phyloP scores from a whole-genome alignment of 352 stramenopile species.

The Phytophthora agathidicida region DNA sequence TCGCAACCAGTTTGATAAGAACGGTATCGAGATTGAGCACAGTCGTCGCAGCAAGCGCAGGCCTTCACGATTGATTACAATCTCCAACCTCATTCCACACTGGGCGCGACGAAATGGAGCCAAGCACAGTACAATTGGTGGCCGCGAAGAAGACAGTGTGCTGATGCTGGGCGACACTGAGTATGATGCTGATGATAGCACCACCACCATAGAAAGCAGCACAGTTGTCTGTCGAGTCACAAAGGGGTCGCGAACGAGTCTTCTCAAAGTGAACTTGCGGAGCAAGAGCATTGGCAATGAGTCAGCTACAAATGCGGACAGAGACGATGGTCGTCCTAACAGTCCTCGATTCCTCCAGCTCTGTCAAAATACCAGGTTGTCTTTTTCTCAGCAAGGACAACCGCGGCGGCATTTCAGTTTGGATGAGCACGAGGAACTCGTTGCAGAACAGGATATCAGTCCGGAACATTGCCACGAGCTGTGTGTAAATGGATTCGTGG shows the following conservation, averaged over 20 bases:
- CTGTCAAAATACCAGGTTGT: constrained; percentile 22
- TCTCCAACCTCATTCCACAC: constrained; percentile 37
- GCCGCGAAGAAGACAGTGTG: constrained; percentile 50
- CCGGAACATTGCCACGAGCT: constrained; percentile 79
- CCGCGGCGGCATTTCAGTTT: constrained; percentile 26
- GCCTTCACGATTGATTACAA: constrained; percentile 39
- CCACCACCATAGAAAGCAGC: constrained; percentile 22
- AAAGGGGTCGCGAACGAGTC: constrained; percentile 33
- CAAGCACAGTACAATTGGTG: constrained; percentile 42
- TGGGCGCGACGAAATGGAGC: constrained; percentile 40
- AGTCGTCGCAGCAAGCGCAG: constrained; percentile 15
- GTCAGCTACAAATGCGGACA: constrained; percentile 5
- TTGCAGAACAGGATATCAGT: constrained; percentile 59
- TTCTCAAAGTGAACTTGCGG: constrained; percentile 38
- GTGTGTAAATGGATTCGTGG: constrained; percentile 72
- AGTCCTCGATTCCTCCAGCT: constrained; percentile 22
- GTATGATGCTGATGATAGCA: constrained; percentile 9
- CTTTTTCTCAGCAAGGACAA: constrained; percentile 20
- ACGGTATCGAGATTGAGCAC: constrained; percentile 23
- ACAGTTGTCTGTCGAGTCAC: constrained; percentile 37
- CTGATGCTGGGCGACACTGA: constrained; percentile 27
- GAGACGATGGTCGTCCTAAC: not conserved
- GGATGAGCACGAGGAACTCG: constrained; percentile 37
- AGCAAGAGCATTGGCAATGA: constrained; percentile 22
- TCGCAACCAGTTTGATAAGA: constrained; percentile 21